Conservation (phyloP, 2,329 filamentous ascomycete genomes). For the Aspergillus eucalypticola region DNA sequence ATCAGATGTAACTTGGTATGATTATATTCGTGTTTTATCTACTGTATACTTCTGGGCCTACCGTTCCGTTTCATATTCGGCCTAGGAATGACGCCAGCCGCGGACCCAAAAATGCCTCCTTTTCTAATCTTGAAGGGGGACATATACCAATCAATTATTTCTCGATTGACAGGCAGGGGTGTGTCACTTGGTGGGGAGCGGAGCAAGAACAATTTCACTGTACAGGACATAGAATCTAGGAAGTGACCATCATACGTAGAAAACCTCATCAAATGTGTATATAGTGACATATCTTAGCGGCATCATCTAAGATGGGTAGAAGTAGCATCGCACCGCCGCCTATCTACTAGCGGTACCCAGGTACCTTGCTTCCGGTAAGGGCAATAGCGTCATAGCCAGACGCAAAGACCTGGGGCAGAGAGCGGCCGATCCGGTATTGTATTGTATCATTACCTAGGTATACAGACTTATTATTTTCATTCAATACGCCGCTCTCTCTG, state of each 20-base stretch:
- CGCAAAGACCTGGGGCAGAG: not conserved
- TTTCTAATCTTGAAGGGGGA: not conserved
- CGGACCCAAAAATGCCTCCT: not conserved
- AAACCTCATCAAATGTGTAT: not conserved
- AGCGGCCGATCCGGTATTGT: not conserved
- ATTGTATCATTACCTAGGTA: not conserved
- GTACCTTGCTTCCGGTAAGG: constrained; percentile 14
- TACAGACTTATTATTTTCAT: not conserved
- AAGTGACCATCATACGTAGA: not conserved
- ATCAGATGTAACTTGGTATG: not conserved
- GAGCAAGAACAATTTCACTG: too few species aligned
- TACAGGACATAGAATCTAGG: not conserved
- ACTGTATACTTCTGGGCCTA: not conserved
- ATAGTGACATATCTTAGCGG: not conserved
- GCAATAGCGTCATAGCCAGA: constrained; percentile 7
- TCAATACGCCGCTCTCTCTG: not conserved
- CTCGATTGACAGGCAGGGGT: not conserved
- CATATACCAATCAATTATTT: not conserved
- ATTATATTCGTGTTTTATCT: not conserved
- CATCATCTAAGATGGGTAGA: not conserved
- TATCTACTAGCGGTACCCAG: not conserved
- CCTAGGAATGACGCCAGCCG: not conserved
- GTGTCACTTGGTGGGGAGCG: not conserved
- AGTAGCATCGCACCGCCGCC: not conserved
- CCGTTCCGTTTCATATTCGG: not conserved